Evolutionary conservation across 2,329 filamentous ascomycete species (phyloP), one percentile per base, ranked within the genome.

Genomic region (Alternaria atra): DNA sequence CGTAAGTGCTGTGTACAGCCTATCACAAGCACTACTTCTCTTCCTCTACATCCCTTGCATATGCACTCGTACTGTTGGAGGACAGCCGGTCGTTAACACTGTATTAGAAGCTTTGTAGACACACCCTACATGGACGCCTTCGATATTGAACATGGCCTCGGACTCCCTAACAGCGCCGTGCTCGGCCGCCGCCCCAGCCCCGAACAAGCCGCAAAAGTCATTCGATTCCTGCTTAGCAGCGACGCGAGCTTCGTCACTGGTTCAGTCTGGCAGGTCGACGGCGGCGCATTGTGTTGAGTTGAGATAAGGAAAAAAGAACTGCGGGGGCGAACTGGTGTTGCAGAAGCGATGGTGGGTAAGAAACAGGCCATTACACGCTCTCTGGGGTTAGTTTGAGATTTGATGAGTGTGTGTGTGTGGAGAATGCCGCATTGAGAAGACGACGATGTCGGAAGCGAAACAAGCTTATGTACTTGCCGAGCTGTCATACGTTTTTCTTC

Each of bases 1-100:
- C 80, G 79, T 80, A 65, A 75, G 78, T 77, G 46, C 8, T 23
- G 8, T 29, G 5, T 34, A 54, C 40, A 50, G 17, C 32, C 17
- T 20, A 40, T 34, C 47, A 17, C 20, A 27, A n/a, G 15, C 43
- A 54, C 29, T 29, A 34, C 30, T 42, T 43, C 35, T 30, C 9
- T 32, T 43, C 34, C 44, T 32, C 10, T 40, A 20, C 6, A 9
- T 47, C 13, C n/a, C 17, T 32, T 20, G 44, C 44, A 27, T 29
- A 29, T 27, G 29, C 46, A 25, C 20, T 48, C 2, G 46, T 35
- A 15, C 30, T 23, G 8, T 23, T 23, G 20, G 46, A 34, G 44
- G 17, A 48, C 30, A 48, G 46, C 46, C 30, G 46, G 17, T 48
- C 17, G 34, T 44, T 47, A 32, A 47, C 35, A 20, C 50, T 46